These are phyloP conservation scores for Diaporthe caulivora DNA, from an alignment of 2,329 filamentous ascomycete genomes.

Conservation along the genomic window DNA sequence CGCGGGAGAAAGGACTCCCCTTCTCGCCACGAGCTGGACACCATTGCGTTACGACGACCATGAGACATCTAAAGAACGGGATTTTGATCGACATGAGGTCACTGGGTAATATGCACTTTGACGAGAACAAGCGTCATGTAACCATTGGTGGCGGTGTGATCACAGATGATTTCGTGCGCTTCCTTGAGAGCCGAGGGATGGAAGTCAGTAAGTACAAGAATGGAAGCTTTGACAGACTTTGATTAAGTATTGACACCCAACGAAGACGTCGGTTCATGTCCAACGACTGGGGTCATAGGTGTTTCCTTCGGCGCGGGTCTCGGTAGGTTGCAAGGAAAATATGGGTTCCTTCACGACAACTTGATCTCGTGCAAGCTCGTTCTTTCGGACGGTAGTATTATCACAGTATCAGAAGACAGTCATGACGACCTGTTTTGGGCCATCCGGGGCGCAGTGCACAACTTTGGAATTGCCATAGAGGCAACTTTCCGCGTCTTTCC, in stretches of 20 bases:
- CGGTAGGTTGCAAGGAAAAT: background rate
- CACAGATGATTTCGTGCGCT: constrained; percentile 22
- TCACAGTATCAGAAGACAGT: constrained; percentile 55
- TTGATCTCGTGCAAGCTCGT: constrained; percentile 55
- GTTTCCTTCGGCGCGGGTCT: constrained; percentile 16
- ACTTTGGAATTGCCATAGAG: constrained; percentile 61
- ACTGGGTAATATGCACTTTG: background rate
- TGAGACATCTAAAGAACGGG: background rate
- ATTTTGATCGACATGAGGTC: constrained; percentile 23
- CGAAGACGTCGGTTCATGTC: constrained; percentile 16
- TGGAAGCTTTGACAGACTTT: accelerated
- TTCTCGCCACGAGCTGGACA: constrained; percentile 21
- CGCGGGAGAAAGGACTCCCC: background rate
- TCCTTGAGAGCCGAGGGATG: background rate
- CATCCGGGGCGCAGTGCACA: constrained; percentile 55
- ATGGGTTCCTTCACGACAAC: constrained; percentile 13
- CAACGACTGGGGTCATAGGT: constrained; percentile 19
- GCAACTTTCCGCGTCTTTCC: constrained; percentile 59
- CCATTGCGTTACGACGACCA: constrained; percentile 22
- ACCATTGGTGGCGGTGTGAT: constrained; percentile 19
- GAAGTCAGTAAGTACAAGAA: background rate
- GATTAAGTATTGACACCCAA: accelerated
- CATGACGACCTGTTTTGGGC: constrained; percentile 59
- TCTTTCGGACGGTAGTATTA: constrained; percentile 51
- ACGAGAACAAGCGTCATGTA: background rate